Percentiles rank a stretch among this genome's conserved stretches.
These are phyloP conservation scores for Trichoderma brevicompactum DNA, from an alignment of 2,329 filamentous ascomycete genomes.

Conservation along the genomic window DNA sequence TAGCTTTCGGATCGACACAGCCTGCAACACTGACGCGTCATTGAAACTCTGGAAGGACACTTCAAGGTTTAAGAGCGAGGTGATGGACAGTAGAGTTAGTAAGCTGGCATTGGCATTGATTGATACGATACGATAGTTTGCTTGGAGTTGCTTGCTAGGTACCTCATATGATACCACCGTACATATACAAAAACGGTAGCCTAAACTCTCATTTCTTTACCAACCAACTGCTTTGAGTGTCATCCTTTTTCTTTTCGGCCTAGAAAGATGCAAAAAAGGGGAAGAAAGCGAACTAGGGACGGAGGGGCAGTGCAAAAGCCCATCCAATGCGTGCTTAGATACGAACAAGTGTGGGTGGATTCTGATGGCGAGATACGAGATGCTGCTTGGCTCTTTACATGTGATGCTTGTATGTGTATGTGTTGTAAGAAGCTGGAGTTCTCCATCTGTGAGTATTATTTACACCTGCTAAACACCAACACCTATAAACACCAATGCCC, in stretches of 20 bases:
- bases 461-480: too few relatives aligned
- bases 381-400: not conserved
- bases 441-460: too few relatives aligned
- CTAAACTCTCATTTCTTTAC: too few relatives aligned
- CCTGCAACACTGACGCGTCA: slow-evolving; percentile 12
- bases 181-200: too few relatives aligned
- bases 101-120: too few relatives aligned
- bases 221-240: too few relatives aligned
- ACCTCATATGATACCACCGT: too few relatives aligned
- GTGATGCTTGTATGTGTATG: not conserved
- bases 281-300: not conserved
- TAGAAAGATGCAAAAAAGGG: not conserved
- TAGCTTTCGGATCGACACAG: slow-evolving; percentile 1
- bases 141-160: too few relatives aligned
- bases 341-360: slow-evolving; percentile 25
- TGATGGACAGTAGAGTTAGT: too few relatives aligned
- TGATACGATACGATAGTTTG: too few relatives aligned
- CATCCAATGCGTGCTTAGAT: not conserved
- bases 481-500: not conserved
- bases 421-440: not conserved
- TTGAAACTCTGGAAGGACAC: not conserved
- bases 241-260: too few relatives aligned
- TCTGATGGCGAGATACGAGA: slow-evolving; percentile 3
- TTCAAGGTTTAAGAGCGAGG: not conserved
- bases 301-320: slow-evolving; percentile 4